A percentile compares a stretch with the other conserved stretches of the same genome.
phyloP scores from a whole-genome alignment of 805 yeast species.

The Starmerella sp. region DNA sequence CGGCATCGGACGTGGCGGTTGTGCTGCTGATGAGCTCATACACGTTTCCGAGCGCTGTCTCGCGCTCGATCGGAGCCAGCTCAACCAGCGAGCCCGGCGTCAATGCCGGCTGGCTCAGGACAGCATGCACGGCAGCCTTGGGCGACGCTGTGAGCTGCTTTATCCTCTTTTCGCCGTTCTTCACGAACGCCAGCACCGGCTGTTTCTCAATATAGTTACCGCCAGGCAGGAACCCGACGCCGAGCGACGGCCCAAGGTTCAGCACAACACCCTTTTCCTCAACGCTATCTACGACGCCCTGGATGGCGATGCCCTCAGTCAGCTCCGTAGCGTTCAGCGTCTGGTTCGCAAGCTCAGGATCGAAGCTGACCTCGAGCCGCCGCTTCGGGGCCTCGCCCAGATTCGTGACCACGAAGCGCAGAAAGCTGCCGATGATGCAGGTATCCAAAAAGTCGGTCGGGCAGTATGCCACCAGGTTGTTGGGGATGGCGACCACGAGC shows the following conservation, averaged over 20 bases:
- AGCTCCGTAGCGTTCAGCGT: slow-evolving; percentile 50
- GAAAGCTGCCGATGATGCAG: slow-evolving; percentile 68
- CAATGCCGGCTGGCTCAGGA: slow-evolving; percentile 44
- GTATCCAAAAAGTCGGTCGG: slow-evolving; percentile 52
- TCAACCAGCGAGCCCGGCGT: slow-evolving; percentile 79
- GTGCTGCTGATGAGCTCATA: slow-evolving; percentile 65
- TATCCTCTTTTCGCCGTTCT: slow-evolving; percentile 14
- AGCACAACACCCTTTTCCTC: slow-evolving; percentile 90
- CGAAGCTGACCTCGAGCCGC: slow-evolving; percentile 40
- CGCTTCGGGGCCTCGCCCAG: slow-evolving; percentile 32
- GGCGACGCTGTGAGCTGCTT: slow-evolving; percentile 21
- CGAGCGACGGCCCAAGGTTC: slow-evolving; percentile 44
- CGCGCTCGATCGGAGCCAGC: slow-evolving; percentile 51
- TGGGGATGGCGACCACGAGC: slow-evolving; percentile 62
- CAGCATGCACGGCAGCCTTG: slow-evolving; percentile 44
- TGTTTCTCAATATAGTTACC: slow-evolving; percentile 48
- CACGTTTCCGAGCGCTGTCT: slow-evolving; percentile 47
- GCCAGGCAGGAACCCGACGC: slow-evolving; percentile 53
- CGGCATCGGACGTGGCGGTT: slow-evolving; percentile 55
- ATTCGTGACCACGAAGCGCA: slow-evolving; percentile 66
- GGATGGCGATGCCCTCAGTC: slow-evolving; percentile 53
- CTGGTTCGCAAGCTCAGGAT: slow-evolving; percentile 61
- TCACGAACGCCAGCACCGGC: slow-evolving; percentile 52
- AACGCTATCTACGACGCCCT: slow-evolving; percentile 62
- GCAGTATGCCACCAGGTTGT: slow-evolving; percentile 66